phyloP scores from a whole-genome alignment of 1,284 basidiomycete genomes.

The Trichosporon sp. region DNA sequence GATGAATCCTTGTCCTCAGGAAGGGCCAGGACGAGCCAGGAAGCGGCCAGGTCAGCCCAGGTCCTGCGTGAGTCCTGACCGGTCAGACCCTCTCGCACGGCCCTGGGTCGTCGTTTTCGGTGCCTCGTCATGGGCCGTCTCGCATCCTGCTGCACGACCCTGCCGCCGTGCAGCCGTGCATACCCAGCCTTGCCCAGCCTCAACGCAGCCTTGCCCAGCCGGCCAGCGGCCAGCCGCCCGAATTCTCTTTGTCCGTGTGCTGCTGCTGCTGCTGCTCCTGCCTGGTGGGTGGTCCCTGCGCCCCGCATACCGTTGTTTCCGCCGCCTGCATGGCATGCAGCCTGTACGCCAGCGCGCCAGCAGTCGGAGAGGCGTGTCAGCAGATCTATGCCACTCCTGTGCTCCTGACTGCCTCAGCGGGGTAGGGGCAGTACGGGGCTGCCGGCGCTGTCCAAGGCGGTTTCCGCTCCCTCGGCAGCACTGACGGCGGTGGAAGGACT shows the following conservation, averaged over 20 bases:
- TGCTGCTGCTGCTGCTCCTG: no score
- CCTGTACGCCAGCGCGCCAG: no score
- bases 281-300: neutral
- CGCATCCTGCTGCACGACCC: neutral
- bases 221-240: no score
- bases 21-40: neutral
- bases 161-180: constrained; percentile 2
- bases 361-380: neutral
- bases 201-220: neutral
- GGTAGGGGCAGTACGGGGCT: neutral
- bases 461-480: neutral
- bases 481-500: neutral
- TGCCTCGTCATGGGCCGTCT: neutral
- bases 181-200: constrained; percentile 4
- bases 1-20: neutral
- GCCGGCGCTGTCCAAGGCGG: no score
- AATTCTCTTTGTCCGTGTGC: neutral
- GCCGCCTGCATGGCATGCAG: neutral
- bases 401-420: neutral
- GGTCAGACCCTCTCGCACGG: neutral
- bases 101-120: neutral
- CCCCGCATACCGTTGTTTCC: neutral
- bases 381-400: neutral
- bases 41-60: no score
- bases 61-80: neutral